Evolutionary conservation across 75 land plant genomes (phyloP).

Genomic region (Gnetum montanum): DNA sequence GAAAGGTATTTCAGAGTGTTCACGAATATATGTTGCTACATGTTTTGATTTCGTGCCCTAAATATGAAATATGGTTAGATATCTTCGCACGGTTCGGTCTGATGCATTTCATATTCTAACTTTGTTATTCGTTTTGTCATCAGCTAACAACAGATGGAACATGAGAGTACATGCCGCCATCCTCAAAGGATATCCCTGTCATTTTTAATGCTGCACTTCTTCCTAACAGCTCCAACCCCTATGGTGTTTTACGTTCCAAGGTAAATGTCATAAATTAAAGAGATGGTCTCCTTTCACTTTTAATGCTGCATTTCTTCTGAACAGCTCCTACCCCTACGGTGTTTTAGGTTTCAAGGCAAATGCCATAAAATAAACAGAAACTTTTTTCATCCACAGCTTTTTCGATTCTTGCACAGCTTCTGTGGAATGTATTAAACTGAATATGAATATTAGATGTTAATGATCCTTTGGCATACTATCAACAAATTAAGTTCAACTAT

Average conservation of each 20-base stretch:
- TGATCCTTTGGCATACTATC: neutral
- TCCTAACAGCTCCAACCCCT: conserved; percentile 25
- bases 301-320: neutral
- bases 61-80: neutral
- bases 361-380: neutral
- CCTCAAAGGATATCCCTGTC: conserved; percentile 28
- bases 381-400: neutral
- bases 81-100: neutral
- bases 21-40: neutral
- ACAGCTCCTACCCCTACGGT: neutral
- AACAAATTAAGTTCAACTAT: too few species aligned
- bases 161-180: conserved; percentile 29
- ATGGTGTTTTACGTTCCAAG: conserved; percentile 33
- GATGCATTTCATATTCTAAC: conserved; percentile 1
- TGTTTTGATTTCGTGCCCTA: neutral
- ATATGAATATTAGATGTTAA: neutral
- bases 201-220: conserved; percentile 27
- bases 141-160: conserved; percentile 32
- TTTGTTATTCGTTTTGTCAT: neutral
- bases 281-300: neutral
- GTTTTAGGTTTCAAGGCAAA: neutral
- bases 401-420: neutral
- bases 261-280: conserved; percentile 13
- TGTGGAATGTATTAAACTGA: neutral
- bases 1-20: conserved; percentile 13